Evolutionary conservation across 2,329 filamentous ascomycete genomes (phyloP).

Genomic region (Neocatenulostroma microsporum): DNA sequence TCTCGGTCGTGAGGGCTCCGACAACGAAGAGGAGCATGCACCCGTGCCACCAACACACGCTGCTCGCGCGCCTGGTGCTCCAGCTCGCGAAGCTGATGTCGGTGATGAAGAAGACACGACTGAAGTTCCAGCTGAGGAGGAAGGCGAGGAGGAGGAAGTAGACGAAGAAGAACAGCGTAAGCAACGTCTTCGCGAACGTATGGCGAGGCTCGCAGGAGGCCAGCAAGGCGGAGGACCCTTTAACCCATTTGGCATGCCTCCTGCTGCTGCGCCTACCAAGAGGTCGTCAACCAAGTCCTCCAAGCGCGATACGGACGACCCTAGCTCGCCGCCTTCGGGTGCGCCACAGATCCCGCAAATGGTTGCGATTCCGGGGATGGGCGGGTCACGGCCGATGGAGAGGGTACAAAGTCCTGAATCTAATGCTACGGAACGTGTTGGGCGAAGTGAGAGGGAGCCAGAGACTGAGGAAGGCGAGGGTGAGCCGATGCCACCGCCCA

Average conservation of each 20-base stretch:
- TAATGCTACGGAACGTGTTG: conserved; percentile 33
- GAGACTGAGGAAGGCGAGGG: conserved; percentile 52
- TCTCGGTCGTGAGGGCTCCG: conserved; percentile 66
- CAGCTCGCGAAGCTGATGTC: conserved; percentile 37
- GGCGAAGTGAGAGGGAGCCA: conserved; percentile 36
- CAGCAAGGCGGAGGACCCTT: conserved; percentile 48
- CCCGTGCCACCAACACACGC: too few relatives aligned
- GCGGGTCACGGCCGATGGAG: conserved; percentile 57
- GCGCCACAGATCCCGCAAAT: conserved; percentile 23
- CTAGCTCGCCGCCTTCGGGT: conserved; percentile 12
- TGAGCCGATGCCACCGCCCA: conserved; percentile 35
- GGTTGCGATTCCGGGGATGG: conserved; percentile 40
- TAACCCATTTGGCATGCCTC: conserved; percentile 17
- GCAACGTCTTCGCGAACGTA: conserved; percentile 83
- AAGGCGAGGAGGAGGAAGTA: conserved; percentile 75
- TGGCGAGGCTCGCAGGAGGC: conserved; percentile 90
- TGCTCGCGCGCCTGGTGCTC: conserved; percentile 37
- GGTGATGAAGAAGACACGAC: conserved; percentile 44
- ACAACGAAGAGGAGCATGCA: conserved; percentile 56
- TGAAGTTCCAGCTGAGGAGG: conserved; percentile 53
- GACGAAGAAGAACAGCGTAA: conserved; percentile 80
- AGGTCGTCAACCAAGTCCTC: conserved; percentile 38
- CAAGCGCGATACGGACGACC: conserved; percentile 30
- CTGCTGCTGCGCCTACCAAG: conserved; percentile 37
- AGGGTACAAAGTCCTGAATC: conserved; percentile 43